Base-by-base conservation (phyloP, 2,329 filamentous ascomycete species). In the Dactylellina haptotyla region DNA sequence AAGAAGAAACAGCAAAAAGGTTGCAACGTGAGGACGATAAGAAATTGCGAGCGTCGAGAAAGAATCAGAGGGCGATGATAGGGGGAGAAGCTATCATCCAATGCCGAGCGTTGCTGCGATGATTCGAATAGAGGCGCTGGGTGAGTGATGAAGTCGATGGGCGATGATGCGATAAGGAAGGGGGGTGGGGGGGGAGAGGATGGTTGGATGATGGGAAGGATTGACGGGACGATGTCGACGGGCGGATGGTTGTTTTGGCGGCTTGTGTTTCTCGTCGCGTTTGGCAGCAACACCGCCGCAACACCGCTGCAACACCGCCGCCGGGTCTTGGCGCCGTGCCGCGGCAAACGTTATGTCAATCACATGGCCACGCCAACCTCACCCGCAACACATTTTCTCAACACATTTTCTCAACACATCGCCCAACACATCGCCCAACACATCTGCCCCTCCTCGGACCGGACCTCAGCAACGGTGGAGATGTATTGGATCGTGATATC, bases 201-300 rank as follows among this genome's bases (percentile, higher is more conserved):
- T 63, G 58, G 30, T 48, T 14, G 28, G 58, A 37, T 25, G 45
- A 41, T 43, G 39, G 39, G n/a, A 18, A 20, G 16, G 41, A 46
- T 23, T n/a, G 18, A 39, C 12, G 39, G 23, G 46, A 43, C 23
- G 61, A 54, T 46, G 18, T 54, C 30, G 26, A 54, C 50, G 50
- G 32, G n/a, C 6, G 46, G 41, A 18, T 8, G 20, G 43, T 2
- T 3, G n/a, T n/a, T n/a, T 41, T 41, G 37, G 37, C 37, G 14
- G 41, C n/a, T 56, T 34, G 16, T 57, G 53, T 57, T 57, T 57
- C 23, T 32, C 46, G 57, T 43, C 34, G 59, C 59, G 59, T 64
- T 63, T 34, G 20, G 43, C 51, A 30, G 20, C 54, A n/a, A 23
- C 50, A n/a, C 41, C n/a, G 9, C 4, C 5, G 41, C 18, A 46